Base-by-base conservation (phyloP, 2,329 filamentous ascomycete species). In the Botrytis galanthina region DNA sequence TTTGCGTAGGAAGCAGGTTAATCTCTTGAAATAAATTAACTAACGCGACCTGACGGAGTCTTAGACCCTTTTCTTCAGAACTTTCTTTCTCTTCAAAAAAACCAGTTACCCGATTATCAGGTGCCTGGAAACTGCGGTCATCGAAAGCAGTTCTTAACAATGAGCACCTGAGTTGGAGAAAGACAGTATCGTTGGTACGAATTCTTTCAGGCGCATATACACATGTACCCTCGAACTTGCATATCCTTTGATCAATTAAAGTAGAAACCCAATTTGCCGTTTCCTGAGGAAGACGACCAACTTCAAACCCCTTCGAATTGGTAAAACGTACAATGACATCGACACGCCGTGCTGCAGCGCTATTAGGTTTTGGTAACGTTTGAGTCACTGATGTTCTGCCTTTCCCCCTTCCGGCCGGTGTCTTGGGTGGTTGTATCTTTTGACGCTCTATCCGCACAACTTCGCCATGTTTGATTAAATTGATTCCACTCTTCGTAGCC, bases 241-340 rank as follows among this genome's bases (percentile, higher is more conserved):
- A 98, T 5, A 98, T 87, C 46, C 92, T 91, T 81, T 98, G 94
- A 79, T 99, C 96, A 70, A 98, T 90, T 77, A 99, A 83, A 0
- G 94, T 91, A 5, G 96, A 97, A 9, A 98, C 93, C 95, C 96
- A 99, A 74, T 90, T 89, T 6, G 96, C 94, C 8, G 90, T 91
- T 48, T 98, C 95, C 78, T 95, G 95, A 42, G 94, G 91, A 54
- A 99, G 82, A 74, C 96, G 88, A 6, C 96, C 96, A 66, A 99
- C 88, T 81, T 99, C 96, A 72, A 91, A 89, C 0, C 95, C 95
- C 70, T 84, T 87, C 16, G 86, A 82, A 79, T 94, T 97, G 0
- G 93, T 97, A 80, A 99, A 98, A 1, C 96, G 90, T 39, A 98
- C 97, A 74, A 99, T 88, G 9, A 97, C 90, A 83, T 99, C 96